phyloP scores from a whole-genome alignment of 768 basidiomycete genomes.

The Crucibulum laeve region DNA sequence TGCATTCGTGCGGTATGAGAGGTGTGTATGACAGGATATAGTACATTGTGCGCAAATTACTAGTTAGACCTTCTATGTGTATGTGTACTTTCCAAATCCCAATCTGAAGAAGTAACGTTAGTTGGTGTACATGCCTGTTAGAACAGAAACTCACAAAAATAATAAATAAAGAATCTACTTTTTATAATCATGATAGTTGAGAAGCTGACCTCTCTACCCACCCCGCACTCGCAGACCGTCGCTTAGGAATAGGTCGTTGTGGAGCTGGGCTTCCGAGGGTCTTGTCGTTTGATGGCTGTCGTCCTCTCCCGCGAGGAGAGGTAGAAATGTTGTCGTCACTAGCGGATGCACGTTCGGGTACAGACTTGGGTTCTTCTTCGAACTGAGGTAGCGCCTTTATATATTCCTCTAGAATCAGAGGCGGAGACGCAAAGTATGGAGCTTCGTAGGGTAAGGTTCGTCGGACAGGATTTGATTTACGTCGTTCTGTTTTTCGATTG shows the following conservation, averaged over 20 bases:
- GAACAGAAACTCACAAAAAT: slow-evolving; percentile 6
- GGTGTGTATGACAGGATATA: no score
- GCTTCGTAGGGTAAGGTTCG: slow-evolving; percentile 40
- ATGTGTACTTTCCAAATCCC: no score
- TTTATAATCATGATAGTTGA: slow-evolving; percentile 1
- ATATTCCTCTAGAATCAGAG: slow-evolving; percentile 17
- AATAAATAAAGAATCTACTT: neutral
- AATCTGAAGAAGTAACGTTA: no score
- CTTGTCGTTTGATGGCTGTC: slow-evolving; percentile 14
- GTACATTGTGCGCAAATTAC: no score
- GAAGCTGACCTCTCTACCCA: slow-evolving; percentile 13
- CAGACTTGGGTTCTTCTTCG: slow-evolving; percentile 16
- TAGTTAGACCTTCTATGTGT: no score
- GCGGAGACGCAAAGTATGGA: slow-evolving; percentile 41
- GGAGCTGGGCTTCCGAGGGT: slow-evolving; percentile 10
- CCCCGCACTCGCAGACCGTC: slow-evolving; percentile 28
- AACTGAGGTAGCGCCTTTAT: slow-evolving; percentile 18
- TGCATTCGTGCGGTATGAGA: no score
- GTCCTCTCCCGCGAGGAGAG: slow-evolving; percentile 9
- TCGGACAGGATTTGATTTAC: slow-evolving; percentile 25
- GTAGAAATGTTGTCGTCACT: neutral
- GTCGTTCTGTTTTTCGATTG: slow-evolving; percentile 23
- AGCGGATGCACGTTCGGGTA: slow-evolving; percentile 9
- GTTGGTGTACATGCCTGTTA: no score
- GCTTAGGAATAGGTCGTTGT: slow-evolving; percentile 16